Conservation (phyloP, 306 rosid species). For the Chamaecrista fasciculata region DNA sequence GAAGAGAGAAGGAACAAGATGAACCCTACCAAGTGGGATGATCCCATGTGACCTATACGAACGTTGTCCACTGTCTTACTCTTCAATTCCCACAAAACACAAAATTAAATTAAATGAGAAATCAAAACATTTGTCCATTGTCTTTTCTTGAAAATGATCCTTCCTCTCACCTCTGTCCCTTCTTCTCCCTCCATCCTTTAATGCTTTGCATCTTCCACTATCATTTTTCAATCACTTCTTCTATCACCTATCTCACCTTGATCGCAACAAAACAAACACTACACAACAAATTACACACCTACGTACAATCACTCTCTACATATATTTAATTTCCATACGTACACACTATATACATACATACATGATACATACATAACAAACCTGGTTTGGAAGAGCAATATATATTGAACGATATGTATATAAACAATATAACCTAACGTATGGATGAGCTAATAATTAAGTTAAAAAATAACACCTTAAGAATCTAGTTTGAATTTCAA, state of each 20-base stretch:
- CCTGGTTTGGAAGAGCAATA: too few species aligned
- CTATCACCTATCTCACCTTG: conserved; percentile 23
- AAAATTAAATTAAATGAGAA: conserved; percentile 25
- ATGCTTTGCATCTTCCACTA: conserved; percentile 26
- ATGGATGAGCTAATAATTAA: too few species aligned
- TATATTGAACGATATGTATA: too few species aligned
- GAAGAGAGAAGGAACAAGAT: conserved; percentile 35
- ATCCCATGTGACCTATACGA: conserved; percentile 45
- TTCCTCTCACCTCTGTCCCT: conserved; percentile 37
- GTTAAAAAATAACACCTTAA: too few species aligned
- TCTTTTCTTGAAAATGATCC: conserved; percentile 43
- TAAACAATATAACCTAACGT: too few species aligned
- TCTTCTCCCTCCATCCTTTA: conserved; percentile 35
- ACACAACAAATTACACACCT: not conserved
- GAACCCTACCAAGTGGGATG: conserved; percentile 37
- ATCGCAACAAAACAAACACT: conserved; percentile 27
- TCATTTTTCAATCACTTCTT: conserved; percentile 34
- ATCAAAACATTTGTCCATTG: conserved; percentile 36
- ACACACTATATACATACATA: too few species aligned
- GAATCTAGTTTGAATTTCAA: too few species aligned
- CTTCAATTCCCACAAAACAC: conserved; percentile 5
- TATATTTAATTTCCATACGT: too few species aligned
- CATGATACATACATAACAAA: too few species aligned
- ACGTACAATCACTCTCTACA: too few species aligned
- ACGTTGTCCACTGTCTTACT: conserved; percentile 39